These are phyloP conservation scores for Jimgerdemannia flammicorona DNA, from an alignment of 192 early-diverging fungal species.

Conservation along the genomic window DNA sequence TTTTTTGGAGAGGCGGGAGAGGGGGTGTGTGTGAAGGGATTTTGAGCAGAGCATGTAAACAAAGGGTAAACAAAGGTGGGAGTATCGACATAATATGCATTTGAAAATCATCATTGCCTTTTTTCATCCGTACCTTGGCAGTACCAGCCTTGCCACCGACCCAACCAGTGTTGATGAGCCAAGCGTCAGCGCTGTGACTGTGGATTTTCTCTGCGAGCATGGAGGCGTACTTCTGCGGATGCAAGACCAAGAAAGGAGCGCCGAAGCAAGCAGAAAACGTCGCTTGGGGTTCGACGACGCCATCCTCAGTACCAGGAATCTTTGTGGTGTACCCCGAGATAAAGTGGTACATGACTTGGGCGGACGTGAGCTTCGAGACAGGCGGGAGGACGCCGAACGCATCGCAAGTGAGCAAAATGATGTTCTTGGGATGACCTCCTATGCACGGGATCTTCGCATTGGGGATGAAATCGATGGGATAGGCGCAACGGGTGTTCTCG, in stretches of 20 bases:
- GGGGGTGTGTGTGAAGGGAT: too few species aligned
- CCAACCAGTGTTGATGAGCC: conserved; percentile 98
- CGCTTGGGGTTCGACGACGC: conserved; percentile 86
- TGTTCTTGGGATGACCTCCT: conserved; percentile 90
- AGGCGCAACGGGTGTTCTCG: conserved; percentile 96
- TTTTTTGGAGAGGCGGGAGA: too few species aligned
- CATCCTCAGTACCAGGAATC: conserved; percentile 96
- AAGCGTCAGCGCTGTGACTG: conserved; percentile 78
- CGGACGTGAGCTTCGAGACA: conserved; percentile 79
- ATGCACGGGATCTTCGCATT: conserved; percentile 93
- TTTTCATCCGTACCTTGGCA: conserved; percentile 37
- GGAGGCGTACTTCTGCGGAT: conserved; percentile 92
- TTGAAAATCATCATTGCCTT: too few species aligned
- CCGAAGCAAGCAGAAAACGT: conserved; percentile 95
- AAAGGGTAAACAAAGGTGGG: too few species aligned
- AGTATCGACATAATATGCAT: too few species aligned
- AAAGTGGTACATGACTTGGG: conserved; percentile 96
- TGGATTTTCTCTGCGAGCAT: conserved; percentile 97
- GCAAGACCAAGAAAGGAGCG: conserved; percentile 93
- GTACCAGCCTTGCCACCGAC: conserved; percentile 88
- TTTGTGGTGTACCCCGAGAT: conserved; percentile 98
- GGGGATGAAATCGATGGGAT: conserved; percentile 92
- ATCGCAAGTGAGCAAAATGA: conserved; percentile 95
- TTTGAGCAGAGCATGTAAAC: too few species aligned
- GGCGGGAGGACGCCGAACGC: conserved; percentile 96